Evolutionary conservation across 768 basidiomycete genomes (phyloP).

Genomic region (Cystofilobasidium macerans): DNA sequence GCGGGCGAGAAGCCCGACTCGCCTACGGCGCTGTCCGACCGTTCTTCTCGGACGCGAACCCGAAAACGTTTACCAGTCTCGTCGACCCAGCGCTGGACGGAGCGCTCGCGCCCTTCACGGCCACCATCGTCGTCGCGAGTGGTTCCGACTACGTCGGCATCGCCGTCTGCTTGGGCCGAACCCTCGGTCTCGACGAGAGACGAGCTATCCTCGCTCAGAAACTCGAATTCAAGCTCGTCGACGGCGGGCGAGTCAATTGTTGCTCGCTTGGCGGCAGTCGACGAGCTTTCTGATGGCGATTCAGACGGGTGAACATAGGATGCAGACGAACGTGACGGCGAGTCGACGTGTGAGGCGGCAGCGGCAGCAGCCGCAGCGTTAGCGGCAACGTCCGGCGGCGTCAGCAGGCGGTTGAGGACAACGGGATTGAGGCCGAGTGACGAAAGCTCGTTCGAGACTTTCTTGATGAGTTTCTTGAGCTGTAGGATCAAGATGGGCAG

Average conservation of each 20-base stretch:
- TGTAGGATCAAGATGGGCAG: not conserved
- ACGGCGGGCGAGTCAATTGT: not conserved
- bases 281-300: constrained; percentile 14
- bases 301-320: constrained; percentile 11
- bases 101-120: not conserved
- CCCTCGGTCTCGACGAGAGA: not conserved
- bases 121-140: not conserved
- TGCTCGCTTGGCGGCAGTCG: not conserved
- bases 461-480: constrained; percentile 84
- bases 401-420: constrained; percentile 41
- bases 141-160: not conserved
- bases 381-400: constrained; percentile 31
- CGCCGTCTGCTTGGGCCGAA: not conserved
- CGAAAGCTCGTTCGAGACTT: constrained; percentile 65
- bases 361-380: not conserved
- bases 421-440: constrained; percentile 51
- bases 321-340: not conserved
- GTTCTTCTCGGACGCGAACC: constrained; percentile 3
- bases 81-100: constrained; percentile 20
- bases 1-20: not conserved
- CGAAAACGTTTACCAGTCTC: constrained; percentile 23
- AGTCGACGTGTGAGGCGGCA: too few species aligned
- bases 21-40: not conserved
- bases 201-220: constrained; percentile 18
- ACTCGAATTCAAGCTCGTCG: constrained; percentile 25